A percentile compares a stretch with the other conserved stretches of the same genome.
Conservation (phyloP, 2,329 filamentous ascomycete genomes). For the Cytospora mali region DNA sequence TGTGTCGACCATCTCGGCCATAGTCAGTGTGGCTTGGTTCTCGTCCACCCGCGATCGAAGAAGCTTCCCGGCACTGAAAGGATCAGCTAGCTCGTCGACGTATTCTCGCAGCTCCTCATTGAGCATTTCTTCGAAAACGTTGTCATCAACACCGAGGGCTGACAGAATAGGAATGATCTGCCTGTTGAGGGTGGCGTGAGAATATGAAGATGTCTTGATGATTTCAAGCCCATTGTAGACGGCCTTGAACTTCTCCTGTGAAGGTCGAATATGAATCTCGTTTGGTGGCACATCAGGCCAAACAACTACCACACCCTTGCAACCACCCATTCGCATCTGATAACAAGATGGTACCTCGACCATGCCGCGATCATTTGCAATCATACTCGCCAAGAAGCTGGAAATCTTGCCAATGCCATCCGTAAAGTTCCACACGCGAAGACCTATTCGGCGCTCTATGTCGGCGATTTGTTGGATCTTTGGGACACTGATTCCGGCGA, state of each 20-base stretch:
- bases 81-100: conserved; percentile 68
- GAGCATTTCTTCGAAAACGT: conserved; percentile 69
- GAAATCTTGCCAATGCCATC: conserved; percentile 97
- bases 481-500: conserved; percentile 64
- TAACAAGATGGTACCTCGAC: conserved; percentile 74
- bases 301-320: conserved; percentile 83
- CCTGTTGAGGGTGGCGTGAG: conserved; percentile 80
- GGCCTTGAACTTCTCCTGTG: conserved; percentile 84
- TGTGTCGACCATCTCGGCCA: conserved; percentile 76
- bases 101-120: conserved; percentile 68
- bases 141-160: conserved; percentile 69
- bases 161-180: conserved; percentile 89
- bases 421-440: conserved; percentile 67
- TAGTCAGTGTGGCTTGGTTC: conserved; percentile 74
- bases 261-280: conserved; percentile 77
- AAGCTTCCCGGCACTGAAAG: conserved; percentile 64
- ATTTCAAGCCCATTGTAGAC: conserved; percentile 77
- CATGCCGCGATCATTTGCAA: conserved; percentile 70
- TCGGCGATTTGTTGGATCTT: conserved; percentile 67
- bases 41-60: conserved; percentile 80
- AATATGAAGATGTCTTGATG: conserved; percentile 76
- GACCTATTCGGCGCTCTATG: conserved; percentile 61
- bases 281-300: conserved; percentile 68
- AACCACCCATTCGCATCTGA: conserved; percentile 90
- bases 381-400: conserved; percentile 70